Percentiles rank a stretch among this genome's conserved stretches.
Evolutionary conservation across 345 rosid species (phyloP).

Genomic region (sweet orange (Citrus sinensis)): DNA sequence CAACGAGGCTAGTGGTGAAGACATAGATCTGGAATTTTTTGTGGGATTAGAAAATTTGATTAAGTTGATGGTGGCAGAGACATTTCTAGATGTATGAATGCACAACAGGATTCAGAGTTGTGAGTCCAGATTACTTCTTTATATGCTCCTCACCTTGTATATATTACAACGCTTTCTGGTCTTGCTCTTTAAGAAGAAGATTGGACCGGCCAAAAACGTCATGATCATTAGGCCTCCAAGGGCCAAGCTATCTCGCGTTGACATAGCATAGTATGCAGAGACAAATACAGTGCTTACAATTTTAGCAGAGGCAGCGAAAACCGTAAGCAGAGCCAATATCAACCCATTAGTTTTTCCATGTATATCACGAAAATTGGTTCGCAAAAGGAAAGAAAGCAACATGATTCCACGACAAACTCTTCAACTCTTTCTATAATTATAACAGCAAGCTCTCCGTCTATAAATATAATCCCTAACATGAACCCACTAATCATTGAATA

Average conservation of each 20-base stretch:
- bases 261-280: not conserved
- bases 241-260: not conserved
- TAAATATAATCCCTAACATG: conserved; percentile 20
- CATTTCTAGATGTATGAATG: not conserved
- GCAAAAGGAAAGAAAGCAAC: conserved; percentile 10
- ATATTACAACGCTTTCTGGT: not conserved
- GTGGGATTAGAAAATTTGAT: conserved; percentile 1
- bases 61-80: not conserved
- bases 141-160: not conserved
- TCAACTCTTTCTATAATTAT: conserved; percentile 13
- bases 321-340: not conserved
- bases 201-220: not conserved
- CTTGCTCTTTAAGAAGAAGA: not conserved
- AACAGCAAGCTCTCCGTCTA: conserved; percentile 13
- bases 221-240: conserved; percentile 15
- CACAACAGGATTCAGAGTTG: not conserved
- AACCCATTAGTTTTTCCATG: not conserved
- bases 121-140: not conserved
- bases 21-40: not conserved
- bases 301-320: conserved; percentile 3
- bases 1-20: not conserved
- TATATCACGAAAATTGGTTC: not conserved
- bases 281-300: conserved; percentile 3
- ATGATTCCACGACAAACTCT: conserved; percentile 10
- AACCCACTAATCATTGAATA: conserved; percentile 22